Base-by-base conservation (phyloP, 495 filamentous ascomycete species). In the Usnea hakonensis region DNA sequence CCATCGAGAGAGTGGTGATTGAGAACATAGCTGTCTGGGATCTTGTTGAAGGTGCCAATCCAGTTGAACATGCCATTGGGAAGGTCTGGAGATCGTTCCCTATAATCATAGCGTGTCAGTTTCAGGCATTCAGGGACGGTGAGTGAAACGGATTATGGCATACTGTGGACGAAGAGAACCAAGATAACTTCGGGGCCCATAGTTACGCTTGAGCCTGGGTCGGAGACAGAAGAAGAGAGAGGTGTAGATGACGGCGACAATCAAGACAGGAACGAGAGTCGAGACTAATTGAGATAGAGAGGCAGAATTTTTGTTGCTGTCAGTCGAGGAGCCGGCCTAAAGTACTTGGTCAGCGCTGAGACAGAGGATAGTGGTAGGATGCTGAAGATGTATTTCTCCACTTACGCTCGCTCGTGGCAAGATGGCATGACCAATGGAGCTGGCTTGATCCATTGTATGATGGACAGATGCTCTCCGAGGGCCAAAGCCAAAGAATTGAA, bases 1-100 rank as follows among this genome's bases (percentile, higher is more conserved):
- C 89, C 84, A 61, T 96, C 95, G 74, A 98, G 81, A 4, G 90
- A 90, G 74, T 94, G 88, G 72, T 95, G 90, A 69, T 92, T 88
- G 62, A 96, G 81, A 50, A 93, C 87, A 71, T 90, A 90, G 62
- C 84, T 84, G 72, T 96, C 90, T 38, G 89, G 87, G 56, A 94
- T 82, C 73, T 83, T 83, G 80, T 84, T 87, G 78, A 93, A 94
- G 35, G 83, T 73, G 6, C 74, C 75, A 66, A 96, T 71, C 90
- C 91, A 95, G 69, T 86, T 85, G 68, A 88, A 81, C 10, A 86
- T 67, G 60, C 90, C 90, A 61, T 76, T 85, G 41, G 90, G 85
- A 1, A 90, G 77, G 21, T 76, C 70, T 28, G 87, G 85, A 54
- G 89, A 80, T 57, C 87, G 86, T 70, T 91, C 83, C 67, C 85